Base-by-base conservation (phyloP, 2,329 filamentous ascomycete species). In the Aspergillus persii region DNA sequence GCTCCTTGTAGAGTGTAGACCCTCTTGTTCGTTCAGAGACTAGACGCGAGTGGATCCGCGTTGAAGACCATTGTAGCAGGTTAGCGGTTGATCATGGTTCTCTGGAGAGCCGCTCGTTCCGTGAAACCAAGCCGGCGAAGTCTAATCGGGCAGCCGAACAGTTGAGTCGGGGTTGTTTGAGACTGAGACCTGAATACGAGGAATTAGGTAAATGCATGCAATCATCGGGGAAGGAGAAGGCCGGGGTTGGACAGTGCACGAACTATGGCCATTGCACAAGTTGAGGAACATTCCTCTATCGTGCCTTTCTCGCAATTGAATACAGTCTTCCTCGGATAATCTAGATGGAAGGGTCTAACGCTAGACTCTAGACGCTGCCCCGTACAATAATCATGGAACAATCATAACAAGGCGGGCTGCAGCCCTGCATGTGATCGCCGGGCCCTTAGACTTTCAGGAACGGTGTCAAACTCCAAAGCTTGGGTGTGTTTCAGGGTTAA, bases 111-210 rank as follows among this genome's bases (percentile, higher is more conserved):
- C 55, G 33, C 8, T 4, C 29, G 23, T 29, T 3, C 52, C 56
- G 53, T 7, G 44, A 50, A 52, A 31, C 33, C 18, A 41, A 26
- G 36, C 12, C 26, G 8, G 29, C 5, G 9, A 29, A 33, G 44
- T 5, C 56, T 33, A 49, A 57, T 41, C 41, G 47, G 8, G 44
- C 8, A 33, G 12, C 44, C n/a, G 50, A 30, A 8, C 36, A 27
- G 23, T 4, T 49, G 30, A 23, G 26, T 26, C 50, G 23, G 33
- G n/a, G 9, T 12, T 50, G 56, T 58, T 41, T 53, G 50, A 49
- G 26, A 58, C 30, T 58, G 50, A 58, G 50, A 58, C 56, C 39
- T 30, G 4, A 46, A 23, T 30, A 23, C 26, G 27, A 44, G 31
- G 12, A 31, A 44, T 58, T 47, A 47, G 44, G 44, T 47, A 47